These are phyloP conservation scores for Paraphoma sp. DNA, from an alignment of 2,329 filamentous ascomycete species.

Conservation along the genomic window DNA sequence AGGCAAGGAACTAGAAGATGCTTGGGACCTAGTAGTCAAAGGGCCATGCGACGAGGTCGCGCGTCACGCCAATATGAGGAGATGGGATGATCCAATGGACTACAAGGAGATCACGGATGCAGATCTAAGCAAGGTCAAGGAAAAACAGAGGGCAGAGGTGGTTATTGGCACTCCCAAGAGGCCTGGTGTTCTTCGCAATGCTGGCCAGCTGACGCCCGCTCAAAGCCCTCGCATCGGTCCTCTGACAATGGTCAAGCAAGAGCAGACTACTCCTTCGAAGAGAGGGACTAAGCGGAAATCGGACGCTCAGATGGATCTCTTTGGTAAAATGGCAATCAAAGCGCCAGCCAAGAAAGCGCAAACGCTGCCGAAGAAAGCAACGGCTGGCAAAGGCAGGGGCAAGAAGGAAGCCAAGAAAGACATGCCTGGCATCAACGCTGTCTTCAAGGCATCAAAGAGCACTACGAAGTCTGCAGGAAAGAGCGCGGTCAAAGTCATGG, in stretches of 20 bases:
- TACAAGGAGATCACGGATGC: slow-evolving; percentile 46
- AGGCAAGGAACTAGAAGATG: slow-evolving; percentile 84
- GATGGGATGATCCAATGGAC: slow-evolving; percentile 60
- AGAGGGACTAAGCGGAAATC: slow-evolving; percentile 42
- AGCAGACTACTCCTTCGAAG: slow-evolving; percentile 41
- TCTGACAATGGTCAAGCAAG: slow-evolving; percentile 26
- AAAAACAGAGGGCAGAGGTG: slow-evolving; percentile 40
- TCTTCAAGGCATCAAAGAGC: slow-evolving; percentile 39
- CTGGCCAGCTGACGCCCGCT: slow-evolving; percentile 45
- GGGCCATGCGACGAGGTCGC: slow-evolving; percentile 91
- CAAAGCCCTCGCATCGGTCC: slow-evolving; percentile 44
- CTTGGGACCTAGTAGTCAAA: slow-evolving; percentile 89
- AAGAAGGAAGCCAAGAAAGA: slow-evolving; percentile 37
- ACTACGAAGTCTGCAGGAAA: slow-evolving; percentile 22
- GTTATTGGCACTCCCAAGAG: slow-evolving; percentile 44
- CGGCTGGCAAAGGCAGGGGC: slow-evolving; percentile 29
- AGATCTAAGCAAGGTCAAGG: slow-evolving; percentile 38
- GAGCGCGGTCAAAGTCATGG: slow-evolving; percentile 9
- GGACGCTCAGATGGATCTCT: slow-evolving; percentile 26
- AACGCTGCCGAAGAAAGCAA: slow-evolving; percentile 37
- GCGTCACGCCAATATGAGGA: slow-evolving; percentile 67
- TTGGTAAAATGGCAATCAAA: slow-evolving; percentile 31
- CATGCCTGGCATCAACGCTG: slow-evolving; percentile 29
- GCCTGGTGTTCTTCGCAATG: slow-evolving; percentile 30
- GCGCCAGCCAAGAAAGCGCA: slow-evolving; percentile 29